Evolutionary conservation across 371 early-diverging fungal genomes (phyloP), one percentile per base, ranked within the genome.

Genomic region (Smittium culicis): DNA sequence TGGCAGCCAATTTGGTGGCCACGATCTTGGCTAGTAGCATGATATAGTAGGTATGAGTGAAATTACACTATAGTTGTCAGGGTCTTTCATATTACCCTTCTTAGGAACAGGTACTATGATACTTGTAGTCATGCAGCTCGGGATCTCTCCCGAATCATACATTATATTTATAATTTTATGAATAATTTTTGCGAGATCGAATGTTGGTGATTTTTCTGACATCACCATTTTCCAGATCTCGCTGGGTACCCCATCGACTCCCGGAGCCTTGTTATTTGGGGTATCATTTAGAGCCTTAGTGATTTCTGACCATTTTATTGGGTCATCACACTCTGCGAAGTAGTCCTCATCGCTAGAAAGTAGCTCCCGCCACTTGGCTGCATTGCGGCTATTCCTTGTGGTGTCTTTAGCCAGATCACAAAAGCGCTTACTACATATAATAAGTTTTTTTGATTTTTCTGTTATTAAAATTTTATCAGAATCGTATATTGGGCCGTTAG

Each of bases 251-350:
- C 28, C 32, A 59, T 59, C 60, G 16, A 25, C 5, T 14, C 60
- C 60, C 5, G 60, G 25, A 14, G 60, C 16, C 32, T 59, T 59
- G 32, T 59, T 59, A 11, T 32, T 59, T 14, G 25, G 60, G 30
- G 60, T 59, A 16, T 59, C 30, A 29, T 59, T 27, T 5, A 59
- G 32, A 5, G 60, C 60, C 5, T 5, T 25, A 32, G 32, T 32
- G 28, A 59, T n/a, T 59, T 59, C 45, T 45, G 45, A 20, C 45
- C 45, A 45, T 14, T 27, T 5, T 14, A 32, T 27, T 31, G 5
- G 29, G 27, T 14, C 14, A n/a, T 59, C 60, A 32, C 60, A 59
- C 31, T 59, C 60, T 59, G 29, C 5, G 60, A 59, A 59, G 60
- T 59, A 14, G 60, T 59, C 60, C 5, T 5, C n/a, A 16, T 59